Evolutionary conservation across 2,329 filamentous ascomycete genomes (phyloP), one percentile per base, ranked within the genome.

Genomic region (Aurifilum marmelostoma): DNA sequence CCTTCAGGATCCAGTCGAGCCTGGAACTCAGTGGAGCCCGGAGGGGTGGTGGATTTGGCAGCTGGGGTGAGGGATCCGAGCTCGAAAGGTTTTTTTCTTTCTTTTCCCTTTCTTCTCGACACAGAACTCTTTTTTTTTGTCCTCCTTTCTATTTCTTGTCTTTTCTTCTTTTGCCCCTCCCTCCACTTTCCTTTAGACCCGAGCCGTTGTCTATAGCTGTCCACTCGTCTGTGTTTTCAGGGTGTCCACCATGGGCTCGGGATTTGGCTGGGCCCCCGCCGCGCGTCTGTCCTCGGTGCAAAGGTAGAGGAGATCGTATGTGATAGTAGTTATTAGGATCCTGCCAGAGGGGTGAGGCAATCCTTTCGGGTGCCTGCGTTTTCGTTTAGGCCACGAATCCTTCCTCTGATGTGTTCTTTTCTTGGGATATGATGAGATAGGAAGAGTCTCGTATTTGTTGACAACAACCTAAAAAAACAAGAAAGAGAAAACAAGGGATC

Each of bases 41-140:
- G n/a, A 24, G 47, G 47, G n/a, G 50, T n/a, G 50, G 50, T 39
- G 24, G 24, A 29, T 47, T 47, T 47, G 43, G 43, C 43, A 21
- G 8, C 50, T 16, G 9, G 24, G 50, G 24, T 54, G n/a, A 54
- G 50, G 50, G 50, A 27, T 24, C 50, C 50, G 9, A 54, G n/a
- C n/a, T 54, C 18, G n/a, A 54, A 54, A 27, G 50, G 50, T 54
- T 54, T 27, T 6, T 27, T 47, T 34, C 8, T 54, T 7, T 27
- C 63, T n/a, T n/a, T n/a, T n/a, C n/a, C n/a, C n/a, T 27, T 47
- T 34, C 8, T 54, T 7, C 16, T 47, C 54, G 63, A 56, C 47
- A 18, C 63, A 41, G 63, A 65, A 54, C 21, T 24, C 56, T 58
- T 59, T 63, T 32, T 63, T 52, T 52, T 63, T 34, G 4, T 50